These are phyloP conservation scores for Thecamonas trahens DNA, from an alignment of 78 protist species.

Conservation along the genomic window DNA sequence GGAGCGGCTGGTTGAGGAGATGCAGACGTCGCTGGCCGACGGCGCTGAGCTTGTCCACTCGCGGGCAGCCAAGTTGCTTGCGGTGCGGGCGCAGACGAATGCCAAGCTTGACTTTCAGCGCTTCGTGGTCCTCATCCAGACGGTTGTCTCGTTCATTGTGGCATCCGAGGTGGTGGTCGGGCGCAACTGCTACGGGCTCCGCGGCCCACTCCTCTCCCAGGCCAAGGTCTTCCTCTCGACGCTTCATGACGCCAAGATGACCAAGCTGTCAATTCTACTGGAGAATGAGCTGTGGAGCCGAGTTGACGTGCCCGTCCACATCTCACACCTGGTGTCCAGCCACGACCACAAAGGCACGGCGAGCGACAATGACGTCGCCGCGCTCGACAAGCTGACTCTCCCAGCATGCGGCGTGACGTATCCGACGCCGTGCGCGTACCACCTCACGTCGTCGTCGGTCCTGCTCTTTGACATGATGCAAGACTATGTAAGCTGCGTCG, in stretches of 20 bases:
- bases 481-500: not conserved
- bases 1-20: too few relatives aligned
- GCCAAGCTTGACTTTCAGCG: not conserved
- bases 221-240: not conserved
- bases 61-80: not conserved
- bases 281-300: not conserved
- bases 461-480: not conserved
- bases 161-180: not conserved
- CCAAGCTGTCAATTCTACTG: not conserved
- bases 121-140: not conserved
- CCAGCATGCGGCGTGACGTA: not conserved
- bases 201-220: not conserved
- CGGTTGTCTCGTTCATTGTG: not conserved
- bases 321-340: not conserved
- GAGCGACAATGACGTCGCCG: not conserved
- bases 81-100: not conserved
- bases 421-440: not conserved
- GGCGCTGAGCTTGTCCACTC: not conserved
- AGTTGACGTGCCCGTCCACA: not conserved
- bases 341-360: not conserved
- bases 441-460: not conserved
- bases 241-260: not conserved
- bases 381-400: not conserved
- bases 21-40: too few relatives aligned
- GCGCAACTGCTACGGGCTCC: not conserved